Base-by-base conservation (phyloP, 768 basidiomycete genomes). In the Rhizopogon rudus region DNA sequence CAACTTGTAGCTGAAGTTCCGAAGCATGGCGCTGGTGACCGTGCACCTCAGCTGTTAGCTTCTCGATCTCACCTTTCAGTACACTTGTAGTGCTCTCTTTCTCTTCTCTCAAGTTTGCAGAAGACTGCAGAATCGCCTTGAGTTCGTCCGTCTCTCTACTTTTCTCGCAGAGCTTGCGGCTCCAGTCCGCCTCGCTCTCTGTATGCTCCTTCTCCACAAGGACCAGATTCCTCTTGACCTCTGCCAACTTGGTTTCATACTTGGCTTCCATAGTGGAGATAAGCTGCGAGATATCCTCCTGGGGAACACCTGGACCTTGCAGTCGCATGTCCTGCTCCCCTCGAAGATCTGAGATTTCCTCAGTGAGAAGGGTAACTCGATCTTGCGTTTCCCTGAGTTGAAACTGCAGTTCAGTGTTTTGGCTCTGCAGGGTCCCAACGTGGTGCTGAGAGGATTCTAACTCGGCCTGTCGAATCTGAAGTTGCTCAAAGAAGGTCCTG, bases 151-250 rank as follows among this genome's bases (percentile, higher is more conserved):
- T 73, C 66, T 96, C 94, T 59, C 78, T 79, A 22, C 81, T 77
- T 65, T 92, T 89, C 63, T 91, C 88, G 25, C 79, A 79, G 33
- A 98, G 74, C 66, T 93, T 94, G 54, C 78, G 79, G 65, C 88
- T 89, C 91, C 94, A 96, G 58, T 91, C 88, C 25, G 88, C 87
- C 63, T 98, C 96, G 31, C 81, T 81, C 49, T 96, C 94, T 52
- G 80, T 86, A 40, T 93, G 80, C 68, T 98, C 97, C 61, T 80
- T 83, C 73, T 98, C 96, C 20, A 86, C 68, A 8, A 74, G 73
- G 5, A 73, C 64, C 25, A 97, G 69, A 52, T 82, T 81, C 58
- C 77, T 76, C 58, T 81, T 82, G 60, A 96, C 68, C 61, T 94
- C 92, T 1, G 82, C 73, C 6, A 97, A 68, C 62, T 81, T 87